Evolutionary conservation across 257 asterid genomes (phyloP).

Genomic region (Gardenia jasminoides): DNA sequence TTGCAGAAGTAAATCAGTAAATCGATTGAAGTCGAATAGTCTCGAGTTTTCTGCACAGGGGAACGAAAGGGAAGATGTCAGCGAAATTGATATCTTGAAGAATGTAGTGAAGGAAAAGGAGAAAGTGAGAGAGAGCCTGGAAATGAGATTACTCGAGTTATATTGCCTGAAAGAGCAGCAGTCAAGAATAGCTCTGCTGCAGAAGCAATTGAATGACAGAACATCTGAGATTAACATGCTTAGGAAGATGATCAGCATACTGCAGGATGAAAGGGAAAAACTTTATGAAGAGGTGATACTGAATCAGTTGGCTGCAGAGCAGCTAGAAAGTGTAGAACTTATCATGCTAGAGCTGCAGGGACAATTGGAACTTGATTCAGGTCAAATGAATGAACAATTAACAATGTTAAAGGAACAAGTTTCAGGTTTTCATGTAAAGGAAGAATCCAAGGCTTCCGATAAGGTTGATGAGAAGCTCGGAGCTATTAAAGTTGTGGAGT

Average conservation of each 20-base stretch:
- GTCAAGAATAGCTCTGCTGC: slow-evolving; percentile 11
- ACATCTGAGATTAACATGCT: slow-evolving; percentile 3
- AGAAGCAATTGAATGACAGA: slow-evolving; percentile 14
- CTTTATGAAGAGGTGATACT: slow-evolving; percentile 7
- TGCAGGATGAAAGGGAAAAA: slow-evolving; percentile 5
- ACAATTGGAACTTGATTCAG: slow-evolving; percentile 7
- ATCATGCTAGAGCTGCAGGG: slow-evolving; percentile 8
- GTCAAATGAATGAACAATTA: slow-evolving; percentile 7
- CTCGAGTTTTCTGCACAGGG: not conserved
- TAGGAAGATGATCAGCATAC: not conserved
- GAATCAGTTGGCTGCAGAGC: slow-evolving; percentile 13
- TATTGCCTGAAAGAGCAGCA: slow-evolving; percentile 20
- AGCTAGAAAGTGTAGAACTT: slow-evolving; percentile 5
- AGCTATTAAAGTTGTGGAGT: slow-evolving; percentile 7
- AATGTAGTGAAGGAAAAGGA: slow-evolving; percentile 13
- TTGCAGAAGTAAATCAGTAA: not conserved
- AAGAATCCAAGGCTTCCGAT: not conserved
- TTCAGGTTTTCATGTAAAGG: not conserved
- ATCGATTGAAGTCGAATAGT: not conserved
- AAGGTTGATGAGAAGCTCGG: slow-evolving; percentile 14
- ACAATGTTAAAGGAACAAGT: slow-evolving; percentile 12
- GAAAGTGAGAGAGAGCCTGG: slow-evolving; percentile 5
- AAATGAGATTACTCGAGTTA: slow-evolving; percentile 10
- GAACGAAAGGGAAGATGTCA: not conserved
- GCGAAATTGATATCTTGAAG: slow-evolving; percentile 14